Percentiles rank a stretch among this genome's conserved stretches.
Evolutionary conservation across 2,329 filamentous ascomycete genomes (phyloP).

Genomic region (Hypocrella siamensis): DNA sequence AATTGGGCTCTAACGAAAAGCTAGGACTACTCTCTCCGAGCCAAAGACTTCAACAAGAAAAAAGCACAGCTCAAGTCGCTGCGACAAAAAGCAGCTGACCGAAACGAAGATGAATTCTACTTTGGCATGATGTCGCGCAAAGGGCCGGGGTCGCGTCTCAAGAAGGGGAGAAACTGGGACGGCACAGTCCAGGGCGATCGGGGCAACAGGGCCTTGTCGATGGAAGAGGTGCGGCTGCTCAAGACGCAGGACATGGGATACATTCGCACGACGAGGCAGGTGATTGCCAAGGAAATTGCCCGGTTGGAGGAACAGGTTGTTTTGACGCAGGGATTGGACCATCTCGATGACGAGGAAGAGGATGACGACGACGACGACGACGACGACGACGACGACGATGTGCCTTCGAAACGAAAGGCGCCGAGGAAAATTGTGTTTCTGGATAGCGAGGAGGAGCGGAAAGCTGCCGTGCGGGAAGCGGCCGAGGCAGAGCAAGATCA

Average conservation of each 20-base stretch:
- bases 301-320: slow-evolving; percentile 37
- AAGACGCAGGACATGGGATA: slow-evolving; percentile 58
- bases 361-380: slow-evolving; percentile 9
- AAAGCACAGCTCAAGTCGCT: slow-evolving; percentile 43
- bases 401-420: slow-evolving; percentile 13
- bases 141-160: slow-evolving; percentile 34
- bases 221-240: slow-evolving; percentile 43
- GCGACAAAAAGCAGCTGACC: slow-evolving; percentile 43
- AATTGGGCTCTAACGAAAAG: slow-evolving; percentile 3
- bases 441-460: slow-evolving; percentile 21
- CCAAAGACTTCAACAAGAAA: slow-evolving; percentile 51
- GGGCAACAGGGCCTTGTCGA: slow-evolving; percentile 36
- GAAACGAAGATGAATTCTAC: slow-evolving; percentile 61
- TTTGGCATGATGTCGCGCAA: slow-evolving; percentile 51
- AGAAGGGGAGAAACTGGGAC: slow-evolving; percentile 33
- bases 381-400: slow-evolving; percentile 9
- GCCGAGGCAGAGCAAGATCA: slow-evolving; percentile 16
- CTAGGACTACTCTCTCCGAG: slow-evolving; percentile 49
- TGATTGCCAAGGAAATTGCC: slow-evolving; percentile 40
- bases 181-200: slow-evolving; percentile 43
- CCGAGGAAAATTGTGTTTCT: slow-evolving; percentile 38
- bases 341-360: slow-evolving; percentile 17
- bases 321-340: slow-evolving; percentile 22
- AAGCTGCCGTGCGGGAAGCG: slow-evolving; percentile 14
- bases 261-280: slow-evolving; percentile 44